Evolutionary conservation across 2,329 filamentous ascomycete species (phyloP).

Genomic region (Stagonosporopsis vannaccii): DNA sequence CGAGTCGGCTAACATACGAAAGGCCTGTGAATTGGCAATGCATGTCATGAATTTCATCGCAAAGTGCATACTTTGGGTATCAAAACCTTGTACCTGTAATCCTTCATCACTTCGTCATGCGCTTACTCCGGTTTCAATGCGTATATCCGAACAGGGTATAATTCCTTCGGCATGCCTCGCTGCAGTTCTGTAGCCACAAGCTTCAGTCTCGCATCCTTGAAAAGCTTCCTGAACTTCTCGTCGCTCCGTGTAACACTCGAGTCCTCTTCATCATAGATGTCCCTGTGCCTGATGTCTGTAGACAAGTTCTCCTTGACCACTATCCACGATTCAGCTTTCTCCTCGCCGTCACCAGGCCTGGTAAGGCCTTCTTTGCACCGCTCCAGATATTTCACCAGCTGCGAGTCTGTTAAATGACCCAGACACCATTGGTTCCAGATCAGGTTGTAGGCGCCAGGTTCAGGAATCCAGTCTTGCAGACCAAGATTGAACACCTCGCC

Average conservation of each 20-base stretch:
- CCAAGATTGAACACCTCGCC: constrained; percentile 75
- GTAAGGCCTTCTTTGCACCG: constrained; percentile 63
- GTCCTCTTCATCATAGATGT: constrained; percentile 78
- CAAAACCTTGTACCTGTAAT: constrained; percentile 1
- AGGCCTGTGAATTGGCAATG: neutral
- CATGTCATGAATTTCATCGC: neutral
- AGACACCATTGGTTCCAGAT: constrained; percentile 94
- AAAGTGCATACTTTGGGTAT: constrained; percentile 13
- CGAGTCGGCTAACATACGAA: neutral
- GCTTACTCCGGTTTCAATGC: constrained; percentile 67
- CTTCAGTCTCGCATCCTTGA: constrained; percentile 71
- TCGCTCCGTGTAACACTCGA: constrained; percentile 81
- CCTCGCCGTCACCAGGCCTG: constrained; percentile 38
- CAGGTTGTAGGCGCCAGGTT: constrained; percentile 69
- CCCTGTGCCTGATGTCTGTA: constrained; percentile 59
- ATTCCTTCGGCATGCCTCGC: constrained; percentile 70
- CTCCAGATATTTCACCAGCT: constrained; percentile 72
- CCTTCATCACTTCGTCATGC: neutral
- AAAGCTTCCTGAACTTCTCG: constrained; percentile 72
- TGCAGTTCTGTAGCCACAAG: constrained; percentile 54
- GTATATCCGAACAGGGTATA: constrained; percentile 81
- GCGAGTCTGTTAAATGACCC: constrained; percentile 77
- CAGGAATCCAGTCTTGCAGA: constrained; percentile 72
- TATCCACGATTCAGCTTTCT: constrained; percentile 60
- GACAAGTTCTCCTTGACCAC: constrained; percentile 83